Evolutionary conservation across 441 rosid genomes (phyloP), one percentile per base, ranked within the genome.

Genomic region (Gossypium davidsonii): DNA sequence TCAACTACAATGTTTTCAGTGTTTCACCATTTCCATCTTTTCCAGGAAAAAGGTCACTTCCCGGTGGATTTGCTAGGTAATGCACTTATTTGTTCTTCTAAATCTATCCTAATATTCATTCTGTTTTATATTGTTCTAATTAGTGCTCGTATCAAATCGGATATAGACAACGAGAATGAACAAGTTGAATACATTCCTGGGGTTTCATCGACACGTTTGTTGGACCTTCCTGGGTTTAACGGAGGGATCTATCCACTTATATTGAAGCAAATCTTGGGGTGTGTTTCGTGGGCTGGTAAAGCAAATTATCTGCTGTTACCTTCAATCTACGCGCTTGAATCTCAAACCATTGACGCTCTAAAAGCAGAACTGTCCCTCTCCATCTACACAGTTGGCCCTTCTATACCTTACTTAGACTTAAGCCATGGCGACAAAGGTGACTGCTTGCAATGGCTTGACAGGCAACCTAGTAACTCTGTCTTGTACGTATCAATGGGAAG

Each of bases 401-500:
- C 74, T 11, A 79, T 87, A 57, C 87, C 89, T 1, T 74, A 67
- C 26, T 28, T 63, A 0, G 71, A 2, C 58, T 7, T 18, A 53
- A 79, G 2, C 73, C 75, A 3, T 4, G 34, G 49, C 8, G 52
- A 25, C 14, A 51, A 23, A 4, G 59, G 7, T 0, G 11, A 77
- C 10, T 77, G 72, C 39, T 61, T 83, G 0, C 52, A 51, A 8
- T 87, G 90, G 90, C 82, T 87, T 39, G 76, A 83, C 10, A 71
- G 51, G n/a, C 82, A 85, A 74, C 85, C 83, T 0, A 49, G 28
- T 39, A 51, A 68, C 55, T 83, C 85, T 1, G 86, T 82, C 3
- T 42, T 85, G 63, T 83, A 87, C 48, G 69, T 83, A 6, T 87
- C 87, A 15, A 25, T 85, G 6, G 90, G 90, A 39, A 85, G 88